phyloP scores from a whole-genome alignment of 1,284 basidiomycete genomes.

The Cutaneotrichosporon sp. region DNA sequence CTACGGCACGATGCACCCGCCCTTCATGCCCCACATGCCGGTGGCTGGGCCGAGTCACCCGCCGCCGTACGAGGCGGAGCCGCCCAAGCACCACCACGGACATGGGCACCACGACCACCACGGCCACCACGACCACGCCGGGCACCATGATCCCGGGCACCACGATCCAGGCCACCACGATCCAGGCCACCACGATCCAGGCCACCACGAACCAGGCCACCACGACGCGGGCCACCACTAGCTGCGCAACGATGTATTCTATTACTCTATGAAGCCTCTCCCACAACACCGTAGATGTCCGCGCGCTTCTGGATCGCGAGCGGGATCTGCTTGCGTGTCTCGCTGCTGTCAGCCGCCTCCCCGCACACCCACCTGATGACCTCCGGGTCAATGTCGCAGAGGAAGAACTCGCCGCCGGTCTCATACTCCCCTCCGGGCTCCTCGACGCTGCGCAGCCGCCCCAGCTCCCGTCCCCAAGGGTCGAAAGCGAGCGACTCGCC shows the following conservation, averaged over 20 bases:
- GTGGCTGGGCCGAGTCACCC: too few relatives aligned
- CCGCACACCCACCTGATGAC: slow-evolving; percentile 30
- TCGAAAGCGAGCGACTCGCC: slow-evolving; percentile 48
- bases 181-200: too few relatives aligned
- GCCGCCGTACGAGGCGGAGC: too few relatives aligned
- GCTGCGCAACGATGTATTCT: neutral
- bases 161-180: too few relatives aligned
- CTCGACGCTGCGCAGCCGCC: slow-evolving; percentile 40
- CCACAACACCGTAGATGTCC: slow-evolving; percentile 40
- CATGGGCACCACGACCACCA: too few relatives aligned
- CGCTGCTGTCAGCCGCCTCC: slow-evolving; percentile 21
- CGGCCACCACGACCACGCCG: too few relatives aligned
- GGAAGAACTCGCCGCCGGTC: slow-evolving; percentile 39
- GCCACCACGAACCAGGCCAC: too few relatives aligned
- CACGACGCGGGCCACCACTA: too few relatives aligned
- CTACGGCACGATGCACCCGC: too few relatives aligned
- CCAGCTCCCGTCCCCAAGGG: slow-evolving; percentile 41
- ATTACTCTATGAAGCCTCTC: slow-evolving; percentile 4
- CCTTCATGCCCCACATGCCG: too few relatives aligned
- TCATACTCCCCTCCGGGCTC: slow-evolving; percentile 26
- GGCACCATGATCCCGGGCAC: too few relatives aligned
- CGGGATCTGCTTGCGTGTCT: slow-evolving; percentile 44
- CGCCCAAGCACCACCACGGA: too few relatives aligned
- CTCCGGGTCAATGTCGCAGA: slow-evolving; percentile 34
- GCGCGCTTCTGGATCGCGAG: slow-evolving; percentile 45